Evolutionary conservation across 805 yeast genomes (phyloP).

Genomic region (Lipomyces oligophaga): DNA sequence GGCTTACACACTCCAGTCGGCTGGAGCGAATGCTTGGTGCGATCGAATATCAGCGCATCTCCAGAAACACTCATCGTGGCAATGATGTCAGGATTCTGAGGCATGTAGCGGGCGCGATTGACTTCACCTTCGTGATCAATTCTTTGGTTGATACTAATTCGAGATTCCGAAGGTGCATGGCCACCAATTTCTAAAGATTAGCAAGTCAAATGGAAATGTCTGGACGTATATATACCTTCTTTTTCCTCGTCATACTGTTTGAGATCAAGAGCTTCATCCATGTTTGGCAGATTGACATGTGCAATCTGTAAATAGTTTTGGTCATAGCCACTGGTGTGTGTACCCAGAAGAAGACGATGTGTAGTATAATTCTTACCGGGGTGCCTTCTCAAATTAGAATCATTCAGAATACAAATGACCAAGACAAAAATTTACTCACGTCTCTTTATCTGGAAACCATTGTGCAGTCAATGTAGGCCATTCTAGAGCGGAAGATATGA

Average conservation of each 20-base stretch:
- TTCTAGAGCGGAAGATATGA: constrained; percentile 51
- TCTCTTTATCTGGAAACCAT: constrained; percentile 57
- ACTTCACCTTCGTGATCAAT: constrained; percentile 68
- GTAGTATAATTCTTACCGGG: constrained; percentile 34
- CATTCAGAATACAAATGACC: constrained; percentile 1
- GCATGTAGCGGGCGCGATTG: constrained; percentile 56
- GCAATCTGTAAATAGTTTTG: constrained; percentile 48
- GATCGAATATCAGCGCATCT: constrained; percentile 37
- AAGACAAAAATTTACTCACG: constrained; percentile 25
- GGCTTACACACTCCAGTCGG: constrained; percentile 44
- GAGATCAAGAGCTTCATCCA: constrained; percentile 27
- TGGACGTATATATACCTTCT: constrained; percentile 25
- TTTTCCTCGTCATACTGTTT: constrained; percentile 30
- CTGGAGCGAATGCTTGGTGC: constrained; percentile 70
- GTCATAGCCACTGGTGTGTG: constrained; percentile 58
- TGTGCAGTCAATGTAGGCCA: constrained; percentile 64
- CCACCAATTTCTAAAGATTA: constrained; percentile 32
- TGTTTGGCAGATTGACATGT: constrained; percentile 36
- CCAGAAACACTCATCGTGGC: constrained; percentile 52
- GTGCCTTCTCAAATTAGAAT: constrained; percentile 13
- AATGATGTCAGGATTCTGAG: constrained; percentile 44
- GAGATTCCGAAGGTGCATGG: constrained; percentile 39
- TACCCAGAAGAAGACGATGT: constrained; percentile 54
- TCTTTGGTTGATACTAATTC: constrained; percentile 44
- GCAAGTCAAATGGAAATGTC: not conserved